These are phyloP conservation scores for Cephaloascus albidus DNA, from an alignment of 805 yeast genomes.

Conservation along the genomic window DNA sequence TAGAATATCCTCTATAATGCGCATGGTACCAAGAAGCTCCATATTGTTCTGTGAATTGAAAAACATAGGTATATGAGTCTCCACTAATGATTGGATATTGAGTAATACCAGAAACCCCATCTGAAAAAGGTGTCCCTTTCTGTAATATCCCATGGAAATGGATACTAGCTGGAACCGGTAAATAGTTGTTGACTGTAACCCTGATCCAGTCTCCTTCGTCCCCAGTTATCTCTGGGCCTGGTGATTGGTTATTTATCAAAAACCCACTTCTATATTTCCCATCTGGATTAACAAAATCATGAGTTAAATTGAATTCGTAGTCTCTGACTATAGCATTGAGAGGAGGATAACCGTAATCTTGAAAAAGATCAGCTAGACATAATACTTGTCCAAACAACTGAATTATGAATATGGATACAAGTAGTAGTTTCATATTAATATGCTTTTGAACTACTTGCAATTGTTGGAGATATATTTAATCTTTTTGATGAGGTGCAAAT, in stretches of 20 bases:
- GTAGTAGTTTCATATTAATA: no score
- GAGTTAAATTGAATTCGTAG: not conserved
- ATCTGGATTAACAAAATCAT: constrained; percentile 11
- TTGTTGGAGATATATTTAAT: no score
- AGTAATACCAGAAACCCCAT: constrained; percentile 41
- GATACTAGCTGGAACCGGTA: constrained; percentile 28
- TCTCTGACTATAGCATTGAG: not conserved
- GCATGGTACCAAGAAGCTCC: constrained; percentile 54
- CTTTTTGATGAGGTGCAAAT: no score
- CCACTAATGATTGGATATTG: constrained; percentile 43
- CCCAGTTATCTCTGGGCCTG: constrained; percentile 37
- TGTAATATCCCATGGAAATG: constrained; percentile 48
- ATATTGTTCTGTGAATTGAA: constrained; percentile 25
- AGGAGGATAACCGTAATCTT: not conserved
- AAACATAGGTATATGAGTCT: constrained; percentile 27
- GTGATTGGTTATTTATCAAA: constrained; percentile 34
- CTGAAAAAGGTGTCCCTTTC: constrained; percentile 34
- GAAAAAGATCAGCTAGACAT: not conserved
- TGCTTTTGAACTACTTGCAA: no score
- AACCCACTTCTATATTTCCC: constrained; percentile 23
- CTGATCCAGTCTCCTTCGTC: constrained; percentile 21
- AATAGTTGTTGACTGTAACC: constrained; percentile 26
- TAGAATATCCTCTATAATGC: constrained; percentile 34
- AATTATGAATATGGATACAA: no score
- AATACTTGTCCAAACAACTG: no score